Percentiles rank a stretch among this genome's conserved stretches.
These are phyloP conservation scores for Gymnopus androsaceus DNA, from an alignment of 1,284 basidiomycete genomes.

Conservation along the genomic window DNA sequence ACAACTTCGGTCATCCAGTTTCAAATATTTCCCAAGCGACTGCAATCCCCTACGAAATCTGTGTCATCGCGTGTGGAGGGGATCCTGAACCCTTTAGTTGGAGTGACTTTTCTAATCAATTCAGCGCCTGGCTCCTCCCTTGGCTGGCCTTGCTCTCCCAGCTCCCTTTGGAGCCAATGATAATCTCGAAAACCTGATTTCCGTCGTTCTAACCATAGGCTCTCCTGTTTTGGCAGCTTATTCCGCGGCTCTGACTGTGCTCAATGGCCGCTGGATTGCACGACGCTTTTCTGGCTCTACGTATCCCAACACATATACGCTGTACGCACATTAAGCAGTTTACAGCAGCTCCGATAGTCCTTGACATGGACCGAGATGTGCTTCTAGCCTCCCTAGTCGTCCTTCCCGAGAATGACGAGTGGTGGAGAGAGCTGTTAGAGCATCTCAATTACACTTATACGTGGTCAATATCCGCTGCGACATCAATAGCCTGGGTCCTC, in stretches of 20 bases:
- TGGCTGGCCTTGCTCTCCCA: constrained; percentile 32
- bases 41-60: constrained; percentile 27
- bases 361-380: constrained; percentile 23
- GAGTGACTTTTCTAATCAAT: constrained; percentile 28
- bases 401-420: constrained; percentile 36
- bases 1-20: constrained; percentile 20
- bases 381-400: constrained; percentile 37
- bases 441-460: constrained; percentile 34
- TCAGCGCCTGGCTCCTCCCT: constrained; percentile 31
- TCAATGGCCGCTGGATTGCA: constrained; percentile 37
- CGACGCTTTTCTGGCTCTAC: constrained; percentile 29
- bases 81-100: constrained; percentile 23
- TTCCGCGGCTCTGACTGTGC: constrained; percentile 37
- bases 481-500: constrained; percentile 36
- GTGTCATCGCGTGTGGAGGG: constrained; percentile 22
- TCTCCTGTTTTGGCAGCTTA: constrained; percentile 41
- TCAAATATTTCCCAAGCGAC: constrained; percentile 23
- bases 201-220: constrained; percentile 36
- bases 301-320: constrained; percentile 34
- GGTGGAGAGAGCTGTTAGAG: constrained; percentile 33
- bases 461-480: constrained; percentile 36
- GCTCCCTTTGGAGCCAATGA: constrained; percentile 28
- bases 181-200: constrained; percentile 34
- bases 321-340: constrained; percentile 31
- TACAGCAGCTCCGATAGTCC: constrained; percentile 37